A percentile compares a stretch with the other conserved stretches of the same genome.
phyloP scores from a whole-genome alignment of 2,329 filamentous ascomycete genomes.

The Pyricularia sp. region DNA sequence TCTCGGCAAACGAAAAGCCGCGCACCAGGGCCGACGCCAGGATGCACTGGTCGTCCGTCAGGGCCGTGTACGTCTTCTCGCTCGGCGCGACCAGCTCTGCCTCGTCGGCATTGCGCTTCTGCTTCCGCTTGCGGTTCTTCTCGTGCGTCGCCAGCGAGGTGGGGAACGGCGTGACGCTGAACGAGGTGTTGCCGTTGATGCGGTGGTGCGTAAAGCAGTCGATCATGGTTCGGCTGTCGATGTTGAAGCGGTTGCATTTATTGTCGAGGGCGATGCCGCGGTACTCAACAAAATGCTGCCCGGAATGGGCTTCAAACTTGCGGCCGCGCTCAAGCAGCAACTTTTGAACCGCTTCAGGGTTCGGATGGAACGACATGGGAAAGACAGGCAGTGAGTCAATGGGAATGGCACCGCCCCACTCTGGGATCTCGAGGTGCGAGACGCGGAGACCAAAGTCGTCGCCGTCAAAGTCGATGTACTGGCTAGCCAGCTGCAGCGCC shows the following conservation, averaged over 20 bases:
- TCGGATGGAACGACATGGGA: constrained; percentile 32
- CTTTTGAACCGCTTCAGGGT: not conserved
- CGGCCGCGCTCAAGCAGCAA: constrained; percentile 20
- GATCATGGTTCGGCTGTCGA: constrained; percentile 25
- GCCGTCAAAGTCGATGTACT: constrained; percentile 40
- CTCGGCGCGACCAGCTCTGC: constrained; percentile 11
- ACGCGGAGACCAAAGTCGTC: constrained; percentile 31
- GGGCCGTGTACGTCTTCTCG: constrained; percentile 6
- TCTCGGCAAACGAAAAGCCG: constrained; percentile 16
- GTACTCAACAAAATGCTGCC: constrained; percentile 23
- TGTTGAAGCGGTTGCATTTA: constrained; percentile 13
- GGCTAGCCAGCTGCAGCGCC: constrained; percentile 14
- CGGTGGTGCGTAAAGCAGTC: constrained; percentile 24
- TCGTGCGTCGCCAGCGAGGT: not conserved
- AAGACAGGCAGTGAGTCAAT: constrained; percentile 34
- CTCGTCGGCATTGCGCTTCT: constrained; percentile 9
- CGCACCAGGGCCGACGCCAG: constrained; percentile 13
- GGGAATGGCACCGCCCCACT: constrained; percentile 23
- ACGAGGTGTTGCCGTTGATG: constrained; percentile 13
- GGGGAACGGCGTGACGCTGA: constrained; percentile 6
- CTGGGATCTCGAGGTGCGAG: constrained; percentile 24
- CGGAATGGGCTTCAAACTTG: constrained; percentile 24
- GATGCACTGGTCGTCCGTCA: constrained; percentile 13
- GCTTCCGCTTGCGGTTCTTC: constrained; percentile 12
- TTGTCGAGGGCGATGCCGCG: constrained; percentile 18